Base-by-base conservation (phyloP, 2,329 filamentous ascomycete species). In the Colletotrichum endophyticum region DNA sequence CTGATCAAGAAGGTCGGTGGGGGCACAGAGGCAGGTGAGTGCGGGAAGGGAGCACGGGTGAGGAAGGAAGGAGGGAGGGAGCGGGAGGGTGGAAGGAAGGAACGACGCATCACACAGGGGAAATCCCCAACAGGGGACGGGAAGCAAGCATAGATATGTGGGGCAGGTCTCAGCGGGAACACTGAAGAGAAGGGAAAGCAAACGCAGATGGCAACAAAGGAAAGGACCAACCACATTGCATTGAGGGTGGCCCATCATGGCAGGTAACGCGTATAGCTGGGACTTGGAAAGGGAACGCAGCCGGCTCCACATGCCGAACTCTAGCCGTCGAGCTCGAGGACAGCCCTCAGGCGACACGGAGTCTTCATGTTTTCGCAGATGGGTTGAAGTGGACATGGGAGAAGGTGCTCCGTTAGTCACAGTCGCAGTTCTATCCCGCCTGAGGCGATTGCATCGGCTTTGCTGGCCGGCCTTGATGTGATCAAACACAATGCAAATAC, bases 401-500 rank as follows among this genome's bases (percentile, higher is more conserved):
- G 34, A 36, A 16, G 34, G 34, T 3, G 2, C 1, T 3, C 34
- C 34, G 34, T 36, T 36, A 3, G 34, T 36, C 34, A 36, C 34
- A 2, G 15, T 36, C 4, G 34, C 15, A 36, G 36, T 44, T 6
- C 16, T 2, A n/a, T 1, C 36, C 1, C 16, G 2, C 36, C 16
- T 0, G 2, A 19, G 2, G 36, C 36, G 16, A 3, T 9, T 19
- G 36, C 16, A 39, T 39, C 36, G 1, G 5, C 1, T 39, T 39
- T 2, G 16, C 36, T 36, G 2, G 36, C 36, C 36, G 16, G 36
- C 16, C 36, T 44, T 44, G 8, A 11, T 11, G 4, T 19, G 16
- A 44, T 11, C 4, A 44, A 19, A 2, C 16, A 19, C 8, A 0
- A 9, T 19, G 36, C 36, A 44, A 19, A 9, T 19, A n/a, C n/a